Evolutionary conservation across 306 rosid genomes (phyloP).

Genomic region (Vigna angularis): DNA sequence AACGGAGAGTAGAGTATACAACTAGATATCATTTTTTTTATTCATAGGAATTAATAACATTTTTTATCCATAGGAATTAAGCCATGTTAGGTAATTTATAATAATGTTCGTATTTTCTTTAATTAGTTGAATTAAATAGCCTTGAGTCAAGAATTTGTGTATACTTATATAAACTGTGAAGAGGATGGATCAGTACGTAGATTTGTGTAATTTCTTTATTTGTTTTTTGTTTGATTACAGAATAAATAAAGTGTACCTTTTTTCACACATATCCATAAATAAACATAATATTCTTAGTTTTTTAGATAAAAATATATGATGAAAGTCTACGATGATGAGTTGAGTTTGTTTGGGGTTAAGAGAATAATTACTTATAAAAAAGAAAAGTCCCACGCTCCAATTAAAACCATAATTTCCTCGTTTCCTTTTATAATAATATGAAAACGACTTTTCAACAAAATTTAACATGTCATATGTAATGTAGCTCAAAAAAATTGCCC

Average conservation of each 20-base stretch:
- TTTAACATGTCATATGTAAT: background rate
- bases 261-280: background rate
- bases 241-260: background rate
- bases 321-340: background rate
- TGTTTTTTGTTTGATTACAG: background rate
- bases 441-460: slow-evolving; percentile 16
- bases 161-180: background rate
- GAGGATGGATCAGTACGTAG: too few relatives aligned
- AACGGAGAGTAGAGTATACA: too few relatives aligned
- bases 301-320: too few relatives aligned
- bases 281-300: too few relatives aligned
- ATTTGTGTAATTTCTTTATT: background rate
- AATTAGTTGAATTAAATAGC: too few relatives aligned
- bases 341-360: background rate
- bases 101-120: too few relatives aligned
- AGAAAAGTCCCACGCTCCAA: background rate
- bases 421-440: background rate
- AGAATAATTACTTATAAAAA: background rate
- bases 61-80: too few relatives aligned
- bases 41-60: too few relatives aligned
- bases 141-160: background rate
- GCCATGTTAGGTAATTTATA: too few relatives aligned
- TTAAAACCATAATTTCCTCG: background rate
- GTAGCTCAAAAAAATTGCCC: background rate
- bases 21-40: too few relatives aligned